Conservation (phyloP, 352 stramenopile genomes). For the Globisporangium paroecandrum region DNA sequence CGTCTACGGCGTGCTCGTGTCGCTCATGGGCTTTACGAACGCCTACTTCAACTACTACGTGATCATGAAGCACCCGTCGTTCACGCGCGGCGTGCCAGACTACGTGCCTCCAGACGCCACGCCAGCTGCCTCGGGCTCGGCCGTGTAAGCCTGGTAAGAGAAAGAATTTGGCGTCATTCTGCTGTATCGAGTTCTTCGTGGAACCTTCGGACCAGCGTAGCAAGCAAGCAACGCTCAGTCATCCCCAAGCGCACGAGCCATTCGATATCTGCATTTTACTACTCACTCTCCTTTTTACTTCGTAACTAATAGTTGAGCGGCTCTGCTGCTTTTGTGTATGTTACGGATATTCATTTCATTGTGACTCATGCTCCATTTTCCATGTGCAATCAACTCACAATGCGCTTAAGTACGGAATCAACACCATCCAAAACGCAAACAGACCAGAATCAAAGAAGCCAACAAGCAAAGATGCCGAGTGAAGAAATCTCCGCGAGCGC, state of each 20-base stretch:
- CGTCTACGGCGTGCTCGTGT: slow-evolving; percentile 76
- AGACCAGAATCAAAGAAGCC: neutral
- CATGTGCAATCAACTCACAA: neutral
- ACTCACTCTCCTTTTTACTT: slow-evolving; percentile 4
- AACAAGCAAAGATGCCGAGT: slow-evolving; percentile 2
- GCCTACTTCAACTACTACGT: slow-evolving; percentile 91
- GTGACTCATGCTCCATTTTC: neutral
- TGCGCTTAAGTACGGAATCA: slow-evolving; percentile 9
- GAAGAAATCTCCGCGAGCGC: neutral
- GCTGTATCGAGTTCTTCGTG: slow-evolving; percentile 5
- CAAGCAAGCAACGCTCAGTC: neutral
- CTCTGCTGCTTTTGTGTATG: slow-evolving; percentile 6
- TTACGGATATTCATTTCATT: neutral
- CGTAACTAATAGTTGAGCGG: slow-evolving; percentile 6
- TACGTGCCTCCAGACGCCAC: slow-evolving; percentile 71
- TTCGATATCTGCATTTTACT: slow-evolving; percentile 3
- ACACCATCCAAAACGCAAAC: neutral
- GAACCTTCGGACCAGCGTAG: neutral
- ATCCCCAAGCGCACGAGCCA: neutral
- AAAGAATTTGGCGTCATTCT: slow-evolving; percentile 2
- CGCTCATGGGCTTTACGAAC: slow-evolving; percentile 73
- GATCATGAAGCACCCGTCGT: slow-evolving; percentile 82
- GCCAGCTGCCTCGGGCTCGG: slow-evolving; percentile 12
- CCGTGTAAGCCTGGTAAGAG: slow-evolving; percentile 10
- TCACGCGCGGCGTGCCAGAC: slow-evolving; percentile 79